A percentile compares a stretch with the other conserved stretches of the same genome.
phyloP scores from a whole-genome alignment of 129 eudicot genomes.

The Helichrysum umbraculigerum region DNA sequence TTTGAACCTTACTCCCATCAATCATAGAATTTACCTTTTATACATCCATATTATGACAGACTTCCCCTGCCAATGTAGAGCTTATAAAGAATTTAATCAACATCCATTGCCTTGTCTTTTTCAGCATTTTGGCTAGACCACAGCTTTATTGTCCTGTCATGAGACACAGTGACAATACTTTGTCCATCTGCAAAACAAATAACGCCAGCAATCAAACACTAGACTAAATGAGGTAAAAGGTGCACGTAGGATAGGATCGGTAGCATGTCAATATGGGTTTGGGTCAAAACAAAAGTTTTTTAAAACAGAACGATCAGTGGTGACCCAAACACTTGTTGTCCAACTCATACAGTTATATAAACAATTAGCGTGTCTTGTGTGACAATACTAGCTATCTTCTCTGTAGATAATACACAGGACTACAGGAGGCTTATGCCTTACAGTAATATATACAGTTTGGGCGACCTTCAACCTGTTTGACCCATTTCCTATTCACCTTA shows the following conservation, averaged over 20 bases:
- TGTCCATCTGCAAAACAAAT: slow-evolving; percentile 69
- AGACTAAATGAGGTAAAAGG: no score
- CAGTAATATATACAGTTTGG: neutral
- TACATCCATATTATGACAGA: neutral
- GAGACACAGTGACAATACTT: slow-evolving; percentile 66
- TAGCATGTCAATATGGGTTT: no score
- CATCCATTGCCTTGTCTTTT: slow-evolving; percentile 66
- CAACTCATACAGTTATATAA: neutral
- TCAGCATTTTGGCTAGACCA: slow-evolving; percentile 61
- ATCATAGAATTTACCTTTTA: neutral
- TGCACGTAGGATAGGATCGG: no score
- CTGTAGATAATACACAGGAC: neutral
- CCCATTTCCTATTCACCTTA: neutral
- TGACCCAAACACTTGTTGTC: neutral
- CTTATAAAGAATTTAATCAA: slow-evolving; percentile 39
- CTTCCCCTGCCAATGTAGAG: neutral
- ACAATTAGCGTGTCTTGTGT: neutral
- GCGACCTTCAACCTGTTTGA: neutral
- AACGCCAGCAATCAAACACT: no score
- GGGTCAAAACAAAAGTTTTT: no score
- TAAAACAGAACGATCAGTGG: no score
- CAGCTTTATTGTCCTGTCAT: slow-evolving; percentile 74
- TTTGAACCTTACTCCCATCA: neutral
- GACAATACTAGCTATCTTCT: neutral
- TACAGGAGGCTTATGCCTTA: neutral